Conservation (phyloP, 1,139 yeast genomes). For the Pichia sp. region DNA sequence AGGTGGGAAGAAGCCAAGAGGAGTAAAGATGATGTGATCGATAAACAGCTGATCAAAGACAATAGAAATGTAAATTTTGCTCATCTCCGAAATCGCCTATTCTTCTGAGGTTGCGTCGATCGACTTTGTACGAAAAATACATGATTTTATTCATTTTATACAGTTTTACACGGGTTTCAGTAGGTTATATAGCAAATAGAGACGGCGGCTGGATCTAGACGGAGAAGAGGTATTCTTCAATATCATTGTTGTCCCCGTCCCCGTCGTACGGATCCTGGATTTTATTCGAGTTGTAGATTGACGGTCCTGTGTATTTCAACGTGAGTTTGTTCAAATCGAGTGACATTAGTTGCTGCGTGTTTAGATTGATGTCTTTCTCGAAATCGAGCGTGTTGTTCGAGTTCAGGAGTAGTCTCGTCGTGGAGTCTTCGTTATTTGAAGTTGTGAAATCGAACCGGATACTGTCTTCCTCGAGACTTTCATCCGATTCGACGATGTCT, state of each 20-base stretch:
- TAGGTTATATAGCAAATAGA: no score
- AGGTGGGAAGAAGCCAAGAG: no score
- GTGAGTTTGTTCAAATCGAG: constrained; percentile 8
- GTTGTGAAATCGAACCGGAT: no score
- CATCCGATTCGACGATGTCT: background rate
- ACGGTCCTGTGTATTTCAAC: background rate
- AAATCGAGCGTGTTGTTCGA: background rate
- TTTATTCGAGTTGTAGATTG: constrained; percentile 5
- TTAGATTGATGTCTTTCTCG: constrained; percentile 4
- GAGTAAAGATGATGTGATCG: no score
- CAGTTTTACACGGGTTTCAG: no score
- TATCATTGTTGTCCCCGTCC: constrained; percentile 5
- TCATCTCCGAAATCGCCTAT: constrained; percentile 1
- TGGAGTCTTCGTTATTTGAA: background rate
- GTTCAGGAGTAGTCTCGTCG: background rate
- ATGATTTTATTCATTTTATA: no score
- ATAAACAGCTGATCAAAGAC: no score
- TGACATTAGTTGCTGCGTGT: constrained; percentile 16
- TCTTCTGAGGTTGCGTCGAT: constrained; percentile 4
- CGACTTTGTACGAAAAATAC: background rate
- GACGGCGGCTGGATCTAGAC: background rate
- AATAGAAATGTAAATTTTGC: no score
- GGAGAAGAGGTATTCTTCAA: constrained; percentile 12
- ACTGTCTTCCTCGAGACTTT: background rate
- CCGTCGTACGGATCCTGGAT: background rate